A percentile compares a stretch with the other conserved stretches of the same genome.
These are phyloP conservation scores for Colletotrichum plurivorum DNA, from an alignment of 2,329 filamentous ascomycete species.

Conservation along the genomic window DNA sequence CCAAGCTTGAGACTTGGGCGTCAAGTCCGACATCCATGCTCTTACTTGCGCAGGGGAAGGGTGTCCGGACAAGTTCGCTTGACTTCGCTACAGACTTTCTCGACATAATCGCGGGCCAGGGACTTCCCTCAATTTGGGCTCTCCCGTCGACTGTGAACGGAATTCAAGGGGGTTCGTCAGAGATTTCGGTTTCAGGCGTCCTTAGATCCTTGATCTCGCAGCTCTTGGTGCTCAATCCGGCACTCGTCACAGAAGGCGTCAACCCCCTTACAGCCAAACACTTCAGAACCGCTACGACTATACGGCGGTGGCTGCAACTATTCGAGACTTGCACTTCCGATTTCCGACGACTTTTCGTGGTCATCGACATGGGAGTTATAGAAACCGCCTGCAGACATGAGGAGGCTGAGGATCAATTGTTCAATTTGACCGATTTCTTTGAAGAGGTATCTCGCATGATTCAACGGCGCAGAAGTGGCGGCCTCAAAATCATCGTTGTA, in stretches of 20 bases:
- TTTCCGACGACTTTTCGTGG: background rate
- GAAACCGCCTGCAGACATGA: background rate
- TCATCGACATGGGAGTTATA: background rate
- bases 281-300: background rate
- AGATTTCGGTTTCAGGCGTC: rapidly evolving
- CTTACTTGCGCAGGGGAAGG: background rate
- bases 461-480: background rate
- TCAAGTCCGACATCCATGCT: background rate
- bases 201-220: background rate
- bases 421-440: background rate
- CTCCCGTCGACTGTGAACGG: background rate
- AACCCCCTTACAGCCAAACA: background rate
- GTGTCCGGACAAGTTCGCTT: background rate
- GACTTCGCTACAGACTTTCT: conserved; percentile 13
- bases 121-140: background rate
- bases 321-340: background rate
- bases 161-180: background rate
- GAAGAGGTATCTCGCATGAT: background rate
- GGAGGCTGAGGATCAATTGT: background rate
- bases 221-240: background rate
- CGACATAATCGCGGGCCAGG: background rate
- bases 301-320: background rate
- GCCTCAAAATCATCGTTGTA: background rate
- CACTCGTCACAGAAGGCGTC: background rate
- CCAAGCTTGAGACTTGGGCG: background rate